These are phyloP conservation scores for Colletotrichum simmondsii DNA, from an alignment of 2,329 filamentous ascomycete species.

Conservation along the genomic window DNA sequence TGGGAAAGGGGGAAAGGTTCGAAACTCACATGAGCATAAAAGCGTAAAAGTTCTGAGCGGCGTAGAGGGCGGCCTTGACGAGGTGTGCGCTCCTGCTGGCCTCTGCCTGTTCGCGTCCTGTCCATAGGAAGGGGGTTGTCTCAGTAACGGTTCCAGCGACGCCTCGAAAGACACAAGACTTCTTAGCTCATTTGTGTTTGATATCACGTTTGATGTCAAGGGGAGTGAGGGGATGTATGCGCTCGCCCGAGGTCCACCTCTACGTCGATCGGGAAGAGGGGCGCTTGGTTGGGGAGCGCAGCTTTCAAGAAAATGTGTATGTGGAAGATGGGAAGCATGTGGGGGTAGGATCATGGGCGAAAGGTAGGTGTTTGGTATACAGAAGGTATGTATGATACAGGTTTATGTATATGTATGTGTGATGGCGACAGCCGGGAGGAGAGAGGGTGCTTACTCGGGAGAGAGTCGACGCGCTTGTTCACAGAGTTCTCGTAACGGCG, in stretches of 20 bases:
- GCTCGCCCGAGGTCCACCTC: slow-evolving; percentile 27
- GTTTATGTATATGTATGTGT: neutral
- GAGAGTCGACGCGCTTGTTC: slow-evolving; percentile 56
- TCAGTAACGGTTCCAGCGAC: slow-evolving; percentile 65
- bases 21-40: slow-evolving; percentile 98
- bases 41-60: slow-evolving; percentile 95
- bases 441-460: slow-evolving; percentile 61
- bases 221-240: slow-evolving; percentile 15
- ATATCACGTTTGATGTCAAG: neutral
- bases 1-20: no score
- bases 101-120: slow-evolving; percentile 77
- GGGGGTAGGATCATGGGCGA: neutral
- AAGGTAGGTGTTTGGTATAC: neutral
- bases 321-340: slow-evolving; percentile 19
- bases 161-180: slow-evolving; percentile 38
- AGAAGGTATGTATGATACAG: neutral
- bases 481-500: slow-evolving; percentile 78
- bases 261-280: slow-evolving; percentile 18
- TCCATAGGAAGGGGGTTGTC: slow-evolving; percentile 70
- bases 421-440: slow-evolving; percentile 2
- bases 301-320: slow-evolving; percentile 2
- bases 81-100: slow-evolving; percentile 77
- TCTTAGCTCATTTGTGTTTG: slow-evolving; percentile 33
- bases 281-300: slow-evolving; percentile 21
- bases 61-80: slow-evolving; percentile 86